Evolutionary conservation across 768 basidiomycete species (phyloP).

Genomic region (Solioccasus polychromus): DNA sequence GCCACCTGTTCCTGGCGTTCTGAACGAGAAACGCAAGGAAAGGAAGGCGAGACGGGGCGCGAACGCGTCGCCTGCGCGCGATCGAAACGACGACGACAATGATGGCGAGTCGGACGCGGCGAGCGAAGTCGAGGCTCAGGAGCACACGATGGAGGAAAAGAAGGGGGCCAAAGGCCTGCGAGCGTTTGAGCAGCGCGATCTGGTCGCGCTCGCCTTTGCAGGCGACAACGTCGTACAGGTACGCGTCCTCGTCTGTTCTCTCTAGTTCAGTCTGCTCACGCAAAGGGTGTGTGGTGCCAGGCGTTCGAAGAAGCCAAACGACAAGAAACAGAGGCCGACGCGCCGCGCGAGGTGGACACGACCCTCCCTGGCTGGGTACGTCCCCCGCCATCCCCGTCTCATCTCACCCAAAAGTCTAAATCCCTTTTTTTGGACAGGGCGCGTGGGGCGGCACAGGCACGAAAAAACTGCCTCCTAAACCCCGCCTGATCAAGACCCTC

Average conservation of each 20-base stretch:
- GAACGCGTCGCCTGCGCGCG: conserved; percentile 6
- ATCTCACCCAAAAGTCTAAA: not conserved
- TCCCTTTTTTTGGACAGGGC: conserved; percentile 49
- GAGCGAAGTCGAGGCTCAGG: conserved; percentile 72
- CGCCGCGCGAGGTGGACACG: conserved; percentile 82
- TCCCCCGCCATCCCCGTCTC: conserved; percentile 10
- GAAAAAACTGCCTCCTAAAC: conserved; percentile 56
- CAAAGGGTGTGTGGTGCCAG: conserved; percentile 40
- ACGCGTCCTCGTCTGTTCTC: conserved; percentile 14
- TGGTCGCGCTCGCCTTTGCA: conserved; percentile 94
- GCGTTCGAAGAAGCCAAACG: conserved; percentile 85
- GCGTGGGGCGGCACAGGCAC: conserved; percentile 86
- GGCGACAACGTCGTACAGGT: conserved; percentile 95
- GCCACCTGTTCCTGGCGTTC: not conserved
- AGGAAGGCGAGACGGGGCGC: conserved; percentile 12
- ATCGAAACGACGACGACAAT: conserved; percentile 12
- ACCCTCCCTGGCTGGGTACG: conserved; percentile 94
- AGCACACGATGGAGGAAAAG: conserved; percentile 46
- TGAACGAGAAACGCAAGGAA: conserved; percentile 15
- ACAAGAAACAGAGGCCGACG: conserved; percentile 80
- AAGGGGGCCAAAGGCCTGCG: conserved; percentile 41
- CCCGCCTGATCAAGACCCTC: conserved; percentile 74
- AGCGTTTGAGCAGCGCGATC: conserved; percentile 86
- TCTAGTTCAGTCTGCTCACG: not conserved
- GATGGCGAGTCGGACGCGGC: conserved; percentile 55